Evolutionary conservation across 345 rosid species (phyloP).

Genomic region (Syzygium aqueum): DNA sequence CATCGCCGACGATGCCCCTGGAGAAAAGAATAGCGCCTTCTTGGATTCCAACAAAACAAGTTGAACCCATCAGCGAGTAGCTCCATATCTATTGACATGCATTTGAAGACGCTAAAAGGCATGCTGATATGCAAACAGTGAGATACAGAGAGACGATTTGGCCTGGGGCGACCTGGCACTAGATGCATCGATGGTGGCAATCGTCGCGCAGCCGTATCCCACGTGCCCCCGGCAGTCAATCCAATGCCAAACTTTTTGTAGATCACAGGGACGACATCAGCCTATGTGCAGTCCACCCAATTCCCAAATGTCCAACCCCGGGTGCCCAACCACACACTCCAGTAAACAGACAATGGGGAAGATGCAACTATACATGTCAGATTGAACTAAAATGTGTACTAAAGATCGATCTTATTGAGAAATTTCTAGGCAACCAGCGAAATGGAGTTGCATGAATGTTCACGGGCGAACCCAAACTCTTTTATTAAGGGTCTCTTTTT

Average conservation of each 20-base stretch:
- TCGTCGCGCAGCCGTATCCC: background rate
- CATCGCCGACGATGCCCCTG: no score
- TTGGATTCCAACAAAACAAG: background rate
- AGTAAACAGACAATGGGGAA: background rate
- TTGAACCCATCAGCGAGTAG: background rate
- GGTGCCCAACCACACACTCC: background rate
- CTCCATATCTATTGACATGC: background rate
- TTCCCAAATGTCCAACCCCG: background rate
- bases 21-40: background rate
- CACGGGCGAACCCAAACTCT: no score
- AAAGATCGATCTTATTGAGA: background rate
- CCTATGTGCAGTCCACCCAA: background rate
- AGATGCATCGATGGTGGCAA: background rate
- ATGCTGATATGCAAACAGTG: background rate
- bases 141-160: background rate
- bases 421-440: background rate
- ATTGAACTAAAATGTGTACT: background rate
- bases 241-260: background rate
- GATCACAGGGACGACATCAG: background rate
- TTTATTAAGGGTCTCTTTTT: no score
- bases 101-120: background rate
- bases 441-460: background rate
- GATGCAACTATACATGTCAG: background rate
- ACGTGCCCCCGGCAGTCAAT: no score
- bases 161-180: background rate